Evolutionary conservation across 495 filamentous ascomycete genomes (phyloP).

Genomic region (Aspergillus ostianus): DNA sequence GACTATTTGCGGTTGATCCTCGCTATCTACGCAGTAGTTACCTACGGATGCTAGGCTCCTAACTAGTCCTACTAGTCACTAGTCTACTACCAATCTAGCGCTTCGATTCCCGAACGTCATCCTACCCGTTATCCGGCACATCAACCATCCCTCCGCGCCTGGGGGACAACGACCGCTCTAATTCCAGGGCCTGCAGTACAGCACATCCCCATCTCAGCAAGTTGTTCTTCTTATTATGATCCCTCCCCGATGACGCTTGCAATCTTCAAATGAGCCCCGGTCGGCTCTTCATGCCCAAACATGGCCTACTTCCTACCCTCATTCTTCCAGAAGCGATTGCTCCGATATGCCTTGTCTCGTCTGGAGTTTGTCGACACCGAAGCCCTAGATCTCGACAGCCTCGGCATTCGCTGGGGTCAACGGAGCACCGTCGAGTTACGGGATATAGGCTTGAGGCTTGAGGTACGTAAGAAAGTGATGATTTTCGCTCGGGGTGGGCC

Average conservation of each 20-base stretch:
- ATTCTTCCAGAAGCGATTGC: slow-evolving; percentile 75
- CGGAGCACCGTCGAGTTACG: slow-evolving; percentile 75
- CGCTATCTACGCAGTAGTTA: slow-evolving; percentile 6
- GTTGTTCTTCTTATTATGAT: slow-evolving; percentile 2
- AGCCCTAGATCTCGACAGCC: slow-evolving; percentile 71
- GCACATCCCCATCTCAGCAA: slow-evolving; percentile 1
- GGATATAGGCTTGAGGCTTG: slow-evolving; percentile 72
- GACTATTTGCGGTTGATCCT: slow-evolving; percentile 32
- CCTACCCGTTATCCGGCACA: slow-evolving; percentile 11
- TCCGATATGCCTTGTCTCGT: slow-evolving; percentile 76
- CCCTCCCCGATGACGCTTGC: slow-evolving; percentile 7
- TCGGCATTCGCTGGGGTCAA: slow-evolving; percentile 75
- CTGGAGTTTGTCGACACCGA: slow-evolving; percentile 80
- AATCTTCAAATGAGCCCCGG: slow-evolving; percentile 30
- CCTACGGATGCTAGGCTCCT: too few relatives aligned
- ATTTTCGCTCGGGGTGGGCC: slow-evolving; percentile 7
- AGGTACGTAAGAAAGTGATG: slow-evolving; percentile 50
- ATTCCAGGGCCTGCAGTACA: neutral
- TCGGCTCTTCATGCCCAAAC: slow-evolving; percentile 30
- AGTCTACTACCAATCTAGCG: slow-evolving; percentile 17
- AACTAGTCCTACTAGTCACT: too few relatives aligned
- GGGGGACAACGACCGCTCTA: neutral
- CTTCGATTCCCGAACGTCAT: slow-evolving; percentile 24
- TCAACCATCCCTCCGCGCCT: slow-evolving; percentile 15
- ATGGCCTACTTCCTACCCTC: slow-evolving; percentile 66